phyloP scores from a whole-genome alignment of 345 rosid genomes.

The Aquilaria sinensis region DNA sequence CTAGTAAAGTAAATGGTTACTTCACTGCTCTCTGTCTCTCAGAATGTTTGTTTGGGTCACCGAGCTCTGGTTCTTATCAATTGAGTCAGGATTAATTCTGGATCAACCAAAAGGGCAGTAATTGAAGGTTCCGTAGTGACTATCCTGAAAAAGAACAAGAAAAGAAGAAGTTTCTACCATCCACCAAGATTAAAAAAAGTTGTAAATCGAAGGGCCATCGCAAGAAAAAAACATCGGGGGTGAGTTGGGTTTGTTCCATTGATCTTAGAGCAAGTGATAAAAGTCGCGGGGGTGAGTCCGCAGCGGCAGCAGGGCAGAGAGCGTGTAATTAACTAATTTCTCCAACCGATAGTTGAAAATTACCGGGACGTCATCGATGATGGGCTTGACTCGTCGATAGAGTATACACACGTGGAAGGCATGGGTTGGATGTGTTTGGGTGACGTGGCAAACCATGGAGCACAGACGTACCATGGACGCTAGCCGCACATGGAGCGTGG shows the following conservation, averaged over 20 bases:
- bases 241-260: not conserved
- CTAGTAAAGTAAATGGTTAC: not conserved
- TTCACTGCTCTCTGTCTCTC: not conserved
- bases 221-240: too few species aligned
- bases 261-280: not conserved
- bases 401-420: conserved; percentile 7
- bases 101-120: too few species aligned
- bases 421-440: not conserved
- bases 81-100: not conserved
- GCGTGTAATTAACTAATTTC: not conserved
- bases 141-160: not conserved
- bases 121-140: too few species aligned
- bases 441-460: conserved; percentile 1
- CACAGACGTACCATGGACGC: conserved; percentile 22
- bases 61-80: not conserved
- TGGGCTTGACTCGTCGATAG: not conserved
- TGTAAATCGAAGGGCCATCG: too few species aligned
- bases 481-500: conserved; percentile 17
- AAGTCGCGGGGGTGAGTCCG: not conserved
- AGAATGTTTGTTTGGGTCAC: not conserved
- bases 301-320: not conserved
- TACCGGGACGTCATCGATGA: not conserved
- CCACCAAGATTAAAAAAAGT: not conserved
- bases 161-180: too few species aligned
- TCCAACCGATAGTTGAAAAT: not conserved